phyloP scores from a whole-genome alignment of 225 moss, liverwort and hornwort genomes.

The Anthoceros angustus region DNA sequence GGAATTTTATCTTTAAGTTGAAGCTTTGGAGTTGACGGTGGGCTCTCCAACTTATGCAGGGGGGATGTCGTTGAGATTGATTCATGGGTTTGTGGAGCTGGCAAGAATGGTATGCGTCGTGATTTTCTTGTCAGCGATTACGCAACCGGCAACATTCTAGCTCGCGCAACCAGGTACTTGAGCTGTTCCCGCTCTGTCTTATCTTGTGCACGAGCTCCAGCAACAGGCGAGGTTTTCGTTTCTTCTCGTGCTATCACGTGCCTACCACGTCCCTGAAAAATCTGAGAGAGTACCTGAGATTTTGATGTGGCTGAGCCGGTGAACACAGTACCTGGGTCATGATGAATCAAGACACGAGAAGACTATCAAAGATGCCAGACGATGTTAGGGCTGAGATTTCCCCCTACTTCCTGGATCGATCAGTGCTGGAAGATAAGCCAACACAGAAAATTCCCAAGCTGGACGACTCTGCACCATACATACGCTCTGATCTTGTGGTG shows the following conservation, averaged over 20 bases:
- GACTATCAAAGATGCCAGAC: conserved; percentile 75
- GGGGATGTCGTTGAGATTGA: conserved; percentile 59
- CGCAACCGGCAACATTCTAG: conserved; percentile 31
- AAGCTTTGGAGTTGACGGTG: background rate
- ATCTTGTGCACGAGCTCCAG: background rate
- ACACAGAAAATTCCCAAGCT: conserved; percentile 67
- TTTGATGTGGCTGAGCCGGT: background rate
- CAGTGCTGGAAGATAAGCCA: conserved; percentile 44
- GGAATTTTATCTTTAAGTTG: no score
- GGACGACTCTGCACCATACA: conserved; percentile 45
- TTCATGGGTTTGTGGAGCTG: conserved; percentile 45
- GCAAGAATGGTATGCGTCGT: conserved; percentile 58
- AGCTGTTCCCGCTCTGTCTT: background rate
- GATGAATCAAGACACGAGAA: conserved; percentile 76
- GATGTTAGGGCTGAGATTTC: conserved; percentile 64
- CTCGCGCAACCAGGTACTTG: conserved; percentile 40
- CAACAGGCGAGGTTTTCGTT: background rate
- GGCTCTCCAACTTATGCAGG: conserved; percentile 16
- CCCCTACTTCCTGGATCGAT: conserved; percentile 47
- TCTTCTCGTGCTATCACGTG: background rate
- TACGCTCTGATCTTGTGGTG: conserved; percentile 70
- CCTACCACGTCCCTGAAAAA: background rate
- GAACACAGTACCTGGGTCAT: conserved; percentile 35
- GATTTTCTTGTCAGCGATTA: conserved; percentile 48
- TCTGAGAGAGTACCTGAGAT: no score